Base-by-base conservation (phyloP, 116 monocot genomes). In the Posidonia oceanica region DNA sequence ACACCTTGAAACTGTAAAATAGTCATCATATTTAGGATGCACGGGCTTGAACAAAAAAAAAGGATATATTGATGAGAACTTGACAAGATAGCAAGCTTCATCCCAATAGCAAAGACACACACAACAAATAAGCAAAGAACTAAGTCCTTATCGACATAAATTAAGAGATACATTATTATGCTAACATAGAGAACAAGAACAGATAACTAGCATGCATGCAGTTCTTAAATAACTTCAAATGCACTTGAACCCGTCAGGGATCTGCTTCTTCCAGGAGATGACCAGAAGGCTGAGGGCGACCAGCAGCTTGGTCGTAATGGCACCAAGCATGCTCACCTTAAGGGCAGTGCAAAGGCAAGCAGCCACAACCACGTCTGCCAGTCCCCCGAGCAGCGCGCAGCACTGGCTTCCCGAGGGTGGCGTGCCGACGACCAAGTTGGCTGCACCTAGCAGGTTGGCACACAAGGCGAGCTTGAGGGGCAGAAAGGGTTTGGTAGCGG, bases 331-430 rank as follows among this genome's bases (percentile, higher is more conserved):
- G 36, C 52, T 73, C 7, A 59, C 72, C 78, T 68, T 78, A 29
- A 78, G 42, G 59, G 78, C 67, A 7, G 72, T 78, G 78, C 78
- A 78, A 60, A 72, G 78, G 61, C 78, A 73, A 6, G 48, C 67
- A 4, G 78, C 78, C 7, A 72, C 78, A 51, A 75, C 79, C 13
- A 39, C 52, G 64, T 79, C 79, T 18, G 58, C 70, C 7, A 79
- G 70, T 2, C 69, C 74, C 11, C 16, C 15, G 64, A 74, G 10
- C 16, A 79, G 64, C 7, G 74, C 29, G 64, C 79, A 79, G 70
- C 79, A 79, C 22, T 4, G 69, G 15, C 63, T 36, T 11, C 69
- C 39, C 44, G 70, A 70, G 4, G 70, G 74, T 0, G 20, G 79
- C 8, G 37, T 29, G 6, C 74, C 70, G 29, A 74, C 3, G 51